These are phyloP conservation scores for Plasmodium vivax DNA, from an alignment of 169 alveolate genomes.

Conservation along the genomic window DNA sequence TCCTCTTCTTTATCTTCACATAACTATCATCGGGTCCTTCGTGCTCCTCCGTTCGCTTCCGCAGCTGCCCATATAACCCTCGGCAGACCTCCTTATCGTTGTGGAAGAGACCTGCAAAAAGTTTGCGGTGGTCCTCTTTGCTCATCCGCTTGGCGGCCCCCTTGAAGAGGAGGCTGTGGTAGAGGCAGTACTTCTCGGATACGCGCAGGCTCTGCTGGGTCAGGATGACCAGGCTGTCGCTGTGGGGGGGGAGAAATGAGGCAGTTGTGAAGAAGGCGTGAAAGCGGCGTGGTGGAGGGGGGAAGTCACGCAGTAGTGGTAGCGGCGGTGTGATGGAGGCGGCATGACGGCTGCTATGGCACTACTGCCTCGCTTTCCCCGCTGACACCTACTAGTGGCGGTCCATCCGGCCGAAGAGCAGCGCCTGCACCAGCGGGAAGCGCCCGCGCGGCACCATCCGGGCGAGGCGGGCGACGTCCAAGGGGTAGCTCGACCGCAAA, in stretches of 20 bases:
- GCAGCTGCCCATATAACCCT: neutral
- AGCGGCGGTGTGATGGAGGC: neutral
- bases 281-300: neutral
- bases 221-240: slow-evolving; percentile 45
- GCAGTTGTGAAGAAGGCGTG: neutral
- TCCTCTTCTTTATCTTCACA: neutral
- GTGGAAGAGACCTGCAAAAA: slow-evolving; percentile 2
- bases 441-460: neutral
- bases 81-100: slow-evolving; percentile 15
- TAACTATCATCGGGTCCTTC: no score
- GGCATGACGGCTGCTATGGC: neutral
- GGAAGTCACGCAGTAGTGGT: no score
- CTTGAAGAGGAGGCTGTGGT: slow-evolving; percentile 18
- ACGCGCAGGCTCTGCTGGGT: neutral
- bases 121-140: slow-evolving; percentile 12
- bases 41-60: neutral
- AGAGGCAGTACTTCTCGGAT: slow-evolving; percentile 51
- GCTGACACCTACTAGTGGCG: slow-evolving; percentile 24
- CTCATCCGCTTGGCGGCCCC: neutral
- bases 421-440: slow-evolving; percentile 3
- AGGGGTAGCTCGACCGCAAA: slow-evolving; percentile 14
- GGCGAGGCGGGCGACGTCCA: neutral
- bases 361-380: neutral
- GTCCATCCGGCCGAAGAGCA: slow-evolving; percentile 22
- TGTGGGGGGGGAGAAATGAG: neutral